Percentiles rank a stretch among this genome's conserved stretches.
Evolutionary conservation across 805 yeast genomes (phyloP).

Genomic region (Starmerella cellae): DNA sequence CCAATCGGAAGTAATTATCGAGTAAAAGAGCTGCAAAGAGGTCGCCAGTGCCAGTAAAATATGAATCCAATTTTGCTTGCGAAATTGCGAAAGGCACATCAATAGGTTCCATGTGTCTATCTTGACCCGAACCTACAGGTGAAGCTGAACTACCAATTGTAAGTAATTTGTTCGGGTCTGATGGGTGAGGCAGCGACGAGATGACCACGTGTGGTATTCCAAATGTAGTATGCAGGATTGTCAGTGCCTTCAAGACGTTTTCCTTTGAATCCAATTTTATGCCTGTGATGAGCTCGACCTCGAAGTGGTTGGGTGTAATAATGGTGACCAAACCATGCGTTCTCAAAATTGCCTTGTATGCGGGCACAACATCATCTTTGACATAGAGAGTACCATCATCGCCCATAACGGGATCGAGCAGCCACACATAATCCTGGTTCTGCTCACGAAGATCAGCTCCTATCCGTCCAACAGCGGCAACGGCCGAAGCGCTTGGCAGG

Average conservation of each 20-base stretch:
- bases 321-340: slow-evolving; percentile 42
- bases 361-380: slow-evolving; percentile 41
- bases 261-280: slow-evolving; percentile 32
- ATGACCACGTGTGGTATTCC: slow-evolving; percentile 50
- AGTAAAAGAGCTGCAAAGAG: slow-evolving; percentile 66
- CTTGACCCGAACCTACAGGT: neutral
- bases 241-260: slow-evolving; percentile 37
- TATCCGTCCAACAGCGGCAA: slow-evolving; percentile 38
- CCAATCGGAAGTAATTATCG: slow-evolving; percentile 37
- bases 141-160: slow-evolving; percentile 35
- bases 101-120: neutral
- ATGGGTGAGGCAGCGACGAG: slow-evolving; percentile 38
- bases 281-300: slow-evolving; percentile 58
- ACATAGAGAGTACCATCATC: slow-evolving; percentile 81
- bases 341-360: slow-evolving; percentile 37
- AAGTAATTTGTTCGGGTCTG: slow-evolving; percentile 25
- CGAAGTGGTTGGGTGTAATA: slow-evolving; percentile 86
- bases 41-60: slow-evolving; percentile 94
- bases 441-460: slow-evolving; percentile 27
- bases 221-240: slow-evolving; percentile 36
- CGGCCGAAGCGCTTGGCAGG: slow-evolving; percentile 47
- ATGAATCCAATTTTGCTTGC: slow-evolving; percentile 55
- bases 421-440: slow-evolving; percentile 34
- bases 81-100: slow-evolving; percentile 30
- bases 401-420: slow-evolving; percentile 85